phyloP scores from a whole-genome alignment of 2,329 filamentous ascomycete genomes.

The Purpureocillium takamizusanense region DNA sequence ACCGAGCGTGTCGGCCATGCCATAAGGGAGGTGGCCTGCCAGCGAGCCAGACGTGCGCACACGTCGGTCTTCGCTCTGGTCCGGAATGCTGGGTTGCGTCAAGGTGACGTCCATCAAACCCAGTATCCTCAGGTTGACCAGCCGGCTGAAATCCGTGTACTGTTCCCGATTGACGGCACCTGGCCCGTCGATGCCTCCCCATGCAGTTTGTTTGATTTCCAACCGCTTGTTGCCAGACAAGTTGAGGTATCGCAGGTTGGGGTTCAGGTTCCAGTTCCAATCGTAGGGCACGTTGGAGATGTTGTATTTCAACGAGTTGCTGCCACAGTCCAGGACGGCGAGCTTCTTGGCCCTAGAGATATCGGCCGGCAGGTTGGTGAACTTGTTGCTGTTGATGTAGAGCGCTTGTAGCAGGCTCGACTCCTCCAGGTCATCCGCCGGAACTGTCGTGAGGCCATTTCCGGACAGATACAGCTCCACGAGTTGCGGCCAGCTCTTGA shows the following conservation, averaged over 20 bases:
- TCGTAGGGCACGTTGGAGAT: constrained; percentile 98
- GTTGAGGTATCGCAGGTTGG: constrained; percentile 88
- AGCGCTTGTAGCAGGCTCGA: constrained; percentile 78
- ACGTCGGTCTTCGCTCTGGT: constrained; percentile 89
- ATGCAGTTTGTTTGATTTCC: constrained; percentile 66
- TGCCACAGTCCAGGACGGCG: constrained; percentile 86
- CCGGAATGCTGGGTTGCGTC: constrained; percentile 84
- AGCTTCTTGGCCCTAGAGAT: constrained; percentile 90
- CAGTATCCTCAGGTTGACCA: constrained; percentile 76
- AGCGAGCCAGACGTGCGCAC: constrained; percentile 94
- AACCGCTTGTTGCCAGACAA: constrained; percentile 93
- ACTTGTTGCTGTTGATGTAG: constrained; percentile 96
- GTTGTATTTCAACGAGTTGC: constrained; percentile 95
- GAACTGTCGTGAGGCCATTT: constrained; percentile 84
- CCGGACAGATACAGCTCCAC: constrained; percentile 91
- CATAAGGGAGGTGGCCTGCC: constrained; percentile 84
- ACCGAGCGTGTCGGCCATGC: constrained; percentile 93
- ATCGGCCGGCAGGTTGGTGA: constrained; percentile 91
- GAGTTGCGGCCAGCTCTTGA: constrained; percentile 83
- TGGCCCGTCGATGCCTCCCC: constrained; percentile 35
- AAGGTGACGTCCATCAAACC: constrained; percentile 97
- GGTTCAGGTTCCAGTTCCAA: constrained; percentile 99
- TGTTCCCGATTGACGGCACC: constrained; percentile 49
- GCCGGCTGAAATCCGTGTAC: constrained; percentile 80
- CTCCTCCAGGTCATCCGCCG: constrained; percentile 89